Base-by-base conservation (phyloP, 2,329 filamentous ascomycete genomes). In the Aureobasidium vineae region DNA sequence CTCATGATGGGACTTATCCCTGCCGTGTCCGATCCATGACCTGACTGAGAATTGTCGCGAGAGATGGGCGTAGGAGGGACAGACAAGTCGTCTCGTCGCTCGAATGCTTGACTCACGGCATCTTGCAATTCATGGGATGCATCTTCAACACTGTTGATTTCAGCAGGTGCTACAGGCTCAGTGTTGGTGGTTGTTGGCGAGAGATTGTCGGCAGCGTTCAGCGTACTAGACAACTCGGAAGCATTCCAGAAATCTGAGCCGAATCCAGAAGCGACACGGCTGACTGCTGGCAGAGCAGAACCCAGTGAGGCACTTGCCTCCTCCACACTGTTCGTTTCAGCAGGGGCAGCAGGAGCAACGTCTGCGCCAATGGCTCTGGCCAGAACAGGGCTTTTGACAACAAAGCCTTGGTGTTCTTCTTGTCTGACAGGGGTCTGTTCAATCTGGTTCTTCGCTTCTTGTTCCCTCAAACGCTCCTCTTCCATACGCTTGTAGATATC, bases 401-500 rank as follows among this genome's bases (percentile, higher is more conserved):
- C 66, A 36, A 73, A 71, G 33, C 81, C 79, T 11, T 85, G 83
- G 67, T 85, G 77, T 13, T 81, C 82, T 72, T 87, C 84, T 72
- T 87, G 85, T 75, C 82, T 57, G 72, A 38, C 26, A 31, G 59
- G 23, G 21, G 16, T 21, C 15, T 65, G 43, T 31, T 68, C 70
- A 8, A 72, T 56, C 41, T 70, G 69, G 28, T 41, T 64, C 63
- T 61, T 65, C 43, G 83, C 78, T 70, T 85, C 82, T 70, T 79
- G 83, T 68, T 85, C 81, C 15, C 49, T 64, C 38, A 53, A 26
- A 63, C 82, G 83, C 70, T 90, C 89, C 70, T 91, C 88, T 63
- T 85, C 85, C 75, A 89, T 82, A 6, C 89, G 86, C 72, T 85
- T 88, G 75, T 94, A 93, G 49, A 93, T 88, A 70, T 96, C 91